phyloP scores from a whole-genome alignment of 768 basidiomycete species.

The Auriscalpium orientale region DNA sequence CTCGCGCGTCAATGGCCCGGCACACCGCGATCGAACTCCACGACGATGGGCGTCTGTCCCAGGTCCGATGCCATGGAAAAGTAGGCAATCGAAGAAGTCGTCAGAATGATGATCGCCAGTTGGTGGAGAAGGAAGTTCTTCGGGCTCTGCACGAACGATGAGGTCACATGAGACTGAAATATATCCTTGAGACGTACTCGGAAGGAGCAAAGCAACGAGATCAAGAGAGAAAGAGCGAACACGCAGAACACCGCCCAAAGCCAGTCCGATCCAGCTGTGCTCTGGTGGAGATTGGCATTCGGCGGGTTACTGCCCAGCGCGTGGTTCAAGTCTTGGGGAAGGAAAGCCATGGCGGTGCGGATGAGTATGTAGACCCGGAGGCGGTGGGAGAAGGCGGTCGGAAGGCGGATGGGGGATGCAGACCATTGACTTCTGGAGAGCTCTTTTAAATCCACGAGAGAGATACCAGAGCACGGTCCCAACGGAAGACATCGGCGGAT shows the following conservation, averaged over 20 bases:
- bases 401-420: too few relatives aligned
- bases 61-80: constrained; percentile 52
- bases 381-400: too few relatives aligned
- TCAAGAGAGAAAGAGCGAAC: constrained; percentile 36
- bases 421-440: too few relatives aligned
- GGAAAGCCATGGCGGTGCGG: background rate
- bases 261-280: constrained; percentile 40
- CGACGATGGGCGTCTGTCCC: constrained; percentile 36
- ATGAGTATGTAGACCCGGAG: background rate
- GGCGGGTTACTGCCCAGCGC: constrained; percentile 19
- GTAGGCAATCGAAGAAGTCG: constrained; percentile 38
- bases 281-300: constrained; percentile 32
- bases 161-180: background rate
- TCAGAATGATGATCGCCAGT: constrained; percentile 37
- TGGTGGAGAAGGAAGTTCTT: constrained; percentile 45
- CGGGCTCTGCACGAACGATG: constrained; percentile 23
- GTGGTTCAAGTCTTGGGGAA: background rate
- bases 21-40: constrained; percentile 34
- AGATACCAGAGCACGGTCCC: too few relatives aligned
- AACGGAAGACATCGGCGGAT: too few relatives aligned
- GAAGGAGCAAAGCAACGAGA: constrained; percentile 30
- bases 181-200: constrained; percentile 16
- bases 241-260: constrained; percentile 48
- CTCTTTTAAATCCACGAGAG: too few relatives aligned
- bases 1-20: constrained; percentile 24